A percentile compares a stretch with the other conserved stretches of the same genome.
These are phyloP conservation scores for Picochlorum sp. DNA, from an alignment of 139 green algal genomes.

Conservation along the genomic window DNA sequence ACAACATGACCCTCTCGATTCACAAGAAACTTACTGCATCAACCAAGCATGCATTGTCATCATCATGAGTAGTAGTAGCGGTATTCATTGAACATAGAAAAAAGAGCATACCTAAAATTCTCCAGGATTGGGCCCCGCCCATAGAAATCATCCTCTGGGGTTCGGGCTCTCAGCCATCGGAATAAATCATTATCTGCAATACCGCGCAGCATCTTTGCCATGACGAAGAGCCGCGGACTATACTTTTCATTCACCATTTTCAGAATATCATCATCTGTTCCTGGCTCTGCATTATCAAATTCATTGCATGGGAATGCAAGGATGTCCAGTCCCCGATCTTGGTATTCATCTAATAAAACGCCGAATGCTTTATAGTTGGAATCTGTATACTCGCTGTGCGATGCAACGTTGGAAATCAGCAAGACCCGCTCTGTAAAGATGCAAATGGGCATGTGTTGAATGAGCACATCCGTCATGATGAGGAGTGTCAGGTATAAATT, in stretches of 20 bases:
- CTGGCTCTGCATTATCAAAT: constrained; percentile 1
- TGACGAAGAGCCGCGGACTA: not conserved
- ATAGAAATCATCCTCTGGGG: not conserved
- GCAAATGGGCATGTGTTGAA: not conserved
- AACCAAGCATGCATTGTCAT: too few species aligned
- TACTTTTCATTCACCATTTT: not conserved
- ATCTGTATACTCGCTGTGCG: constrained; percentile 9
- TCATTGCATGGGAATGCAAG: constrained; percentile 10
- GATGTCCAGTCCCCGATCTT: not conserved
- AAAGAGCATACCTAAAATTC: constrained; percentile 4
- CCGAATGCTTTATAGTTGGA: constrained; percentile 6
- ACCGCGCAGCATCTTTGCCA: not conserved
- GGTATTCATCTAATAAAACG: not conserved
- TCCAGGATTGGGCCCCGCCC: not conserved
- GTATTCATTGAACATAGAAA: too few species aligned
- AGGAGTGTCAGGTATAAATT: too few species aligned
- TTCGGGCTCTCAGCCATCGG: not conserved
- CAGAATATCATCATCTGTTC: not conserved
- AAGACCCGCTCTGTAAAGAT: not conserved
- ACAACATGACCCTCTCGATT: not conserved
- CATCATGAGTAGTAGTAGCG: too few species aligned
- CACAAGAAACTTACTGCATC: constrained; percentile 8
- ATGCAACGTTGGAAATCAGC: constrained; percentile 6
- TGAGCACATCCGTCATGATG: too few species aligned
- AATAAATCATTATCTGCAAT: not conserved